These are phyloP conservation scores for Fusarium piperis DNA, from an alignment of 2,329 filamentous ascomycete genomes.

Conservation along the genomic window DNA sequence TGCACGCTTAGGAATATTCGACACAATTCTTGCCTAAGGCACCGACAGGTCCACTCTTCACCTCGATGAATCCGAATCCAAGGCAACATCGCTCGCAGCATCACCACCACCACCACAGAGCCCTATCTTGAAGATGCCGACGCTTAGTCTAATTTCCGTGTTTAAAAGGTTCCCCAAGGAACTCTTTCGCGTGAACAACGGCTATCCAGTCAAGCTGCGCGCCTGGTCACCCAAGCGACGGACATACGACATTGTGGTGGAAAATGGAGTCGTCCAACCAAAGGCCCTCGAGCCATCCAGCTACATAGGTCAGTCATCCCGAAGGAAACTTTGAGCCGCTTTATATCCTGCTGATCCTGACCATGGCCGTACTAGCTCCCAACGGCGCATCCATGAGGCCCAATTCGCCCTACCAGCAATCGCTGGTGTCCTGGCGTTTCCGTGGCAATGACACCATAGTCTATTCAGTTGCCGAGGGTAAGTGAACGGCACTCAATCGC, in stretches of 20 bases:
- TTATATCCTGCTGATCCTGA: too few relatives aligned
- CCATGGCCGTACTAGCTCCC: constrained; percentile 30
- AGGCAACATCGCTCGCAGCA: too few relatives aligned
- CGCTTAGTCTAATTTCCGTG: not conserved
- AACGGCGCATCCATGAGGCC: constrained; percentile 37
- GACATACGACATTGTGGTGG: constrained; percentile 1
- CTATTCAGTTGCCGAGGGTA: constrained; percentile 26
- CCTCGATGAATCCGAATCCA: too few relatives aligned
- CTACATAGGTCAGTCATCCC: not conserved
- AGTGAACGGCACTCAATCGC: too few relatives aligned
- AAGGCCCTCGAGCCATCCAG: not conserved
- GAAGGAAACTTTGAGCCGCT: not conserved
- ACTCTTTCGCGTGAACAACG: constrained; percentile 10
- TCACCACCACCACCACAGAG: too few relatives aligned
- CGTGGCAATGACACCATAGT: constrained; percentile 19
- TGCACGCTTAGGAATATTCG: too few relatives aligned
- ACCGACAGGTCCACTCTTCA: too few relatives aligned
- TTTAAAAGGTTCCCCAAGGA: constrained; percentile 1
- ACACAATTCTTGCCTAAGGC: too few relatives aligned
- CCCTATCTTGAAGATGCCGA: too few relatives aligned
- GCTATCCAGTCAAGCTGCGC: not conserved
- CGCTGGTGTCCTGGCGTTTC: constrained; percentile 21
- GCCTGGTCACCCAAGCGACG: not conserved
- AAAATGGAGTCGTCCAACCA: constrained; percentile 5
- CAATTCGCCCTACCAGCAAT: constrained; percentile 30